Percentiles rank a stretch among this genome's conserved stretches.
Conservation (phyloP, 306 rosid genomes). For the Hippophae rhamnoides region DNA sequence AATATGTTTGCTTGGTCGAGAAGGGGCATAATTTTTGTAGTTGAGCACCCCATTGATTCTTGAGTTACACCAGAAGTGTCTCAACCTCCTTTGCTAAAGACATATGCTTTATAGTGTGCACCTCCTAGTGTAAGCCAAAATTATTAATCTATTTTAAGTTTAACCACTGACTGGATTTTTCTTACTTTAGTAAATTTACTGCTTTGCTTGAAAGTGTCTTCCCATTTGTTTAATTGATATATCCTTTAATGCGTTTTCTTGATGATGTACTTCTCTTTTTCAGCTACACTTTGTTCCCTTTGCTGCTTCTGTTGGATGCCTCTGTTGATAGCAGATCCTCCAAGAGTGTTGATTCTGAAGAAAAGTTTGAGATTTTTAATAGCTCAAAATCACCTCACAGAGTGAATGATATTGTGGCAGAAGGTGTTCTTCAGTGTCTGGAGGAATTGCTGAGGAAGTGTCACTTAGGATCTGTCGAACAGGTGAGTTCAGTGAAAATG, state of each 20-base stretch:
- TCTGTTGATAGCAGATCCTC: constrained; percentile 58
- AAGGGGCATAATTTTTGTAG: not conserved
- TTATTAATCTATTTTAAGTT: not conserved
- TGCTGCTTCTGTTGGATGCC: constrained; percentile 74
- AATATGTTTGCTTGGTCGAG: not conserved
- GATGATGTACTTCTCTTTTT: not conserved
- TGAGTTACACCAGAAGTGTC: not conserved
- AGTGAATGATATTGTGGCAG: constrained; percentile 74
- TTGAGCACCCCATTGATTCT: not conserved
- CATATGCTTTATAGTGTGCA: not conserved
- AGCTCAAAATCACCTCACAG: constrained; percentile 23
- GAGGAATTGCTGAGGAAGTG: constrained; percentile 81
- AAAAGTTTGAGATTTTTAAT: constrained; percentile 15
- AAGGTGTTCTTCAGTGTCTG: constrained; percentile 77
- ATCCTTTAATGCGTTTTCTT: not conserved
- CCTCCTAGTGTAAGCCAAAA: not conserved
- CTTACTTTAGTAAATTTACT: not conserved
- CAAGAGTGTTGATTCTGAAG: constrained; percentile 48
- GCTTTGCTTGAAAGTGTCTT: not conserved
- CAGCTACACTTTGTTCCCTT: constrained; percentile 78
- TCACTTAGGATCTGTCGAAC: constrained; percentile 64
- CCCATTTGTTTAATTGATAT: not conserved
- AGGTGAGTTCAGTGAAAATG: constrained; percentile 40
- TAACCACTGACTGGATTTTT: not conserved
- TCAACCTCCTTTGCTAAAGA: not conserved